Conservation (phyloP, 768 basidiomycete species). For the Phylloporus rhodoxanthus region DNA sequence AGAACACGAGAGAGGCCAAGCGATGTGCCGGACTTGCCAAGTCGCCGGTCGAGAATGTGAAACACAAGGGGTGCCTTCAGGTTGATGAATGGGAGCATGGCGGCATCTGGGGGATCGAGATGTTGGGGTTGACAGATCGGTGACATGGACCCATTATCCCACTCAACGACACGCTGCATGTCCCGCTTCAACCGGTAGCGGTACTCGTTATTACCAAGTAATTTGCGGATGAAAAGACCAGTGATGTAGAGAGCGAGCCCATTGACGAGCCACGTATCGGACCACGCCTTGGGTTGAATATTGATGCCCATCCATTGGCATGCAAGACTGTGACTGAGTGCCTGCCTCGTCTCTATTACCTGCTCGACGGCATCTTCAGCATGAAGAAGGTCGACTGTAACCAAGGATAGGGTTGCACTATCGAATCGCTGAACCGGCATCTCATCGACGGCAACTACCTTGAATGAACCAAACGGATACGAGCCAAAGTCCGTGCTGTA, state of each 20-base stretch:
- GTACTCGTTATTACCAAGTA: constrained; percentile 96
- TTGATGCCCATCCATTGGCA: constrained; percentile 98
- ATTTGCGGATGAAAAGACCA: constrained; percentile 76
- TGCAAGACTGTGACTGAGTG: constrained; percentile 81
- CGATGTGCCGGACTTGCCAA: constrained; percentile 93
- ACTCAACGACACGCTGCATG: constrained; percentile 84
- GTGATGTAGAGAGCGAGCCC: constrained; percentile 89
- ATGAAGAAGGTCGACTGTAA: constrained; percentile 77
- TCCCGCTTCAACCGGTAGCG: constrained; percentile 93
- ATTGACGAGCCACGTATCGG: constrained; percentile 96
- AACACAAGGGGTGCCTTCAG: constrained; percentile 94
- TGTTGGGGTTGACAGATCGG: constrained; percentile 91
- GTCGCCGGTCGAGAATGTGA: constrained; percentile 88
- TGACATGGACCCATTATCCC: constrained; percentile 83
- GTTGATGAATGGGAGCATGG: constrained; percentile 81
- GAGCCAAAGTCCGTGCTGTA: constrained; percentile 89
- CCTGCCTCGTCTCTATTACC: constrained; percentile 83
- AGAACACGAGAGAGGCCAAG: constrained; percentile 91
- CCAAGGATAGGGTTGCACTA: constrained; percentile 74
- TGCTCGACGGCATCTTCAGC: constrained; percentile 90
- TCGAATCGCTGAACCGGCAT: constrained; percentile 78
- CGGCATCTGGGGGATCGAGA: constrained; percentile 77
- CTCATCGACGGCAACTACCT: constrained; percentile 90
- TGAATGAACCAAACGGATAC: constrained; percentile 94
- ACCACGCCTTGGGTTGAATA: constrained; percentile 87